Conservation (phyloP, 2,329 filamentous ascomycete species). For the Xylaria sp. region DNA sequence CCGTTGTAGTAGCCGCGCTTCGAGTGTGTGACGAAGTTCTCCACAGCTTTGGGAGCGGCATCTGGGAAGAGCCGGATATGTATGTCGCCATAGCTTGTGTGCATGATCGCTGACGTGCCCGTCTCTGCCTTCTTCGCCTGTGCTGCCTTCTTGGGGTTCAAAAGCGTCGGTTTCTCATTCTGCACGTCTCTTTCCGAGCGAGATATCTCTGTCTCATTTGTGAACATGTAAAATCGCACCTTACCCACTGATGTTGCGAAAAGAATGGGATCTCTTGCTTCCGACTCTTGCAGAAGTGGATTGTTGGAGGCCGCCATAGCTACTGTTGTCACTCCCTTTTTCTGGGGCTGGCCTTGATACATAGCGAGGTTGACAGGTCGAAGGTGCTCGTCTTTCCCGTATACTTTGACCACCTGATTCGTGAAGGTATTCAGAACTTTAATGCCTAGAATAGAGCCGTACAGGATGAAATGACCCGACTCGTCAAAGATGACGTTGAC, state of each 20-base stretch:
- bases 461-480: slow-evolving; percentile 93
- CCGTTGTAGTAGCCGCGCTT: slow-evolving; percentile 95
- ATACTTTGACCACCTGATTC: slow-evolving; percentile 90
- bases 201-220: slow-evolving; percentile 83
- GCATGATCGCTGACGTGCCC: slow-evolving; percentile 83
- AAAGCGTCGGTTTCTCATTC: slow-evolving; percentile 86
- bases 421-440: slow-evolving; percentile 97
- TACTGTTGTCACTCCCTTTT: slow-evolving; percentile 91
- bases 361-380: slow-evolving; percentile 83
- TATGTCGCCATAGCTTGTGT: slow-evolving; percentile 95
- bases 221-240: slow-evolving; percentile 97
- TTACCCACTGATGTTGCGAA: slow-evolving; percentile 86
- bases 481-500: slow-evolving; percentile 95
- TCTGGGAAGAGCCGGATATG: slow-evolving; percentile 92
- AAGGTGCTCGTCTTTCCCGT: slow-evolving; percentile 89
- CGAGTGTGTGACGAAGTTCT: slow-evolving; percentile 95
- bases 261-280: slow-evolving; percentile 89
- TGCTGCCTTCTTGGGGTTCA: slow-evolving; percentile 65
- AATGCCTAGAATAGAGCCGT: slow-evolving; percentile 89
- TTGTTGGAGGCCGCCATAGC: slow-evolving; percentile 97
- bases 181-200: slow-evolving; percentile 90
- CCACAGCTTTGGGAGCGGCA: slow-evolving; percentile 91
- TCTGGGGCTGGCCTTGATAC: slow-evolving; percentile 95
- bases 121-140: slow-evolving; percentile 74
- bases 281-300: slow-evolving; percentile 90